Conservation (phyloP, 2,329 filamentous ascomycete species). For the Samsoniella hepiali region DNA sequence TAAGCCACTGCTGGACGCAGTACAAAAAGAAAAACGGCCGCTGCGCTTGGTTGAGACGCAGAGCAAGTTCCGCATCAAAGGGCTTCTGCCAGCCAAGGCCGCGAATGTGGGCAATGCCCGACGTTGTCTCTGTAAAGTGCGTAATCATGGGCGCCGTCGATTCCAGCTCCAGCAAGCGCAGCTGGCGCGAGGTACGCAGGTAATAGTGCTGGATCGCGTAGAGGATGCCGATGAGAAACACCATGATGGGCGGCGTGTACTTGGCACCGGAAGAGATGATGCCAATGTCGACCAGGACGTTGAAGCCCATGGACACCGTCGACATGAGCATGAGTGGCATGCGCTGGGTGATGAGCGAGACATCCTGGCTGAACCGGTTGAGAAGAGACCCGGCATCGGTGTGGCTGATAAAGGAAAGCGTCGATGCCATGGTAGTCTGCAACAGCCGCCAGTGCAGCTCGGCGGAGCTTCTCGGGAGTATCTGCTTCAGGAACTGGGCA, state of each 20-base stretch:
- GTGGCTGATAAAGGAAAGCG: slow-evolving; percentile 22
- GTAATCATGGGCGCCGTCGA: slow-evolving; percentile 34
- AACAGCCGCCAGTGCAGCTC: background rate
- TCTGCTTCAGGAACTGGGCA: background rate
- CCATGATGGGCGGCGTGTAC: slow-evolving; percentile 29
- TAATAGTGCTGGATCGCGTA: slow-evolving; percentile 33
- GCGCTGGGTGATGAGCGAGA: background rate
- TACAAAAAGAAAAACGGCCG: slow-evolving; percentile 52
- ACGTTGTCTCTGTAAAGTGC: slow-evolving; percentile 40
- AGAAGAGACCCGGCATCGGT: background rate
- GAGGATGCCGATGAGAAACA: slow-evolving; percentile 25
- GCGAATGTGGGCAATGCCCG: slow-evolving; percentile 46
- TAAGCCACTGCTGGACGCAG: slow-evolving; percentile 53
- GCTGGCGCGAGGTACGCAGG: slow-evolving; percentile 35
- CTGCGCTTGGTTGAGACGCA: slow-evolving; percentile 49
- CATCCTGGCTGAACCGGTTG: slow-evolving; percentile 28
- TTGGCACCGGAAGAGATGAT: slow-evolving; percentile 25
- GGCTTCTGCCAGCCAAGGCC: slow-evolving; percentile 50
- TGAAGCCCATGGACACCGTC: background rate
- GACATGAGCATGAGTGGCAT: background rate
- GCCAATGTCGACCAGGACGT: slow-evolving; percentile 19
- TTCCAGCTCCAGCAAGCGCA: slow-evolving; percentile 36
- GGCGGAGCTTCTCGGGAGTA: background rate
- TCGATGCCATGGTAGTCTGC: background rate
- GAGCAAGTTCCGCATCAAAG: slow-evolving; percentile 41